These are phyloP conservation scores for Kernera saxatilis DNA, from an alignment of 345 rosid species.

Conservation along the genomic window DNA sequence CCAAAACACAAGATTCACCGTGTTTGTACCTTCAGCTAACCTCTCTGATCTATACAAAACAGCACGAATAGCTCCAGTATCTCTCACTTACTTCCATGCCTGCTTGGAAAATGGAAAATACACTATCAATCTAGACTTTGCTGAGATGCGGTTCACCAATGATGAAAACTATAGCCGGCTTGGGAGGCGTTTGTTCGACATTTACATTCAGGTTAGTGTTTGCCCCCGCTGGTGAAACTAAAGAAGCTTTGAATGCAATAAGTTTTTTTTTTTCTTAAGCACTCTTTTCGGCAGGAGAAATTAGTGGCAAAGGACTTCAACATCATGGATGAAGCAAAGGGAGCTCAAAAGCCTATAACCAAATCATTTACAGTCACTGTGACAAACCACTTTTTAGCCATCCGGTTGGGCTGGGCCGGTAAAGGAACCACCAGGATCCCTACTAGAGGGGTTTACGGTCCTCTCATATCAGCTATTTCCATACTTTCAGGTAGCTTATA, in stretches of 20 bases:
- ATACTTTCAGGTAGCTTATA: constrained; percentile 36
- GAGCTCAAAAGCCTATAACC: constrained; percentile 35
- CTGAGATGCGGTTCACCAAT: constrained; percentile 51
- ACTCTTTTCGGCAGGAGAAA: constrained; percentile 34
- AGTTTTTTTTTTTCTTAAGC: constrained; percentile 1
- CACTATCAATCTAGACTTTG: constrained; percentile 47
- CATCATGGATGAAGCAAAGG: constrained; percentile 43
- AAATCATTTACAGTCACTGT: constrained; percentile 30
- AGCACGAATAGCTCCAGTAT: constrained; percentile 50
- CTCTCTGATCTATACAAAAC: constrained; percentile 39
- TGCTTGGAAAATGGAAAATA: constrained; percentile 59
- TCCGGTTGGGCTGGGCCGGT: constrained; percentile 55
- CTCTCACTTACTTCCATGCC: constrained; percentile 65
- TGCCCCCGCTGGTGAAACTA: neutral
- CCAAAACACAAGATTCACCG: constrained; percentile 37
- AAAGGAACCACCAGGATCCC: constrained; percentile 58
- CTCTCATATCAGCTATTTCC: constrained; percentile 54
- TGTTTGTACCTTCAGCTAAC: constrained; percentile 25
- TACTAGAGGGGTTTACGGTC: constrained; percentile 44
- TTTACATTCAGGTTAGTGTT: constrained; percentile 54
- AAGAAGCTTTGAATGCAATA: neutral
- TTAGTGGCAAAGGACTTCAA: constrained; percentile 47
- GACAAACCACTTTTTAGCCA: constrained; percentile 36
- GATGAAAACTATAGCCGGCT: constrained; percentile 42
- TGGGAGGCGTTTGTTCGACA: constrained; percentile 55